Percentiles rank a stretch among this genome's conserved stretches.
Evolutionary conservation across 2,329 filamentous ascomycete species (phyloP).

Genomic region (Coniochaeta sp.): DNA sequence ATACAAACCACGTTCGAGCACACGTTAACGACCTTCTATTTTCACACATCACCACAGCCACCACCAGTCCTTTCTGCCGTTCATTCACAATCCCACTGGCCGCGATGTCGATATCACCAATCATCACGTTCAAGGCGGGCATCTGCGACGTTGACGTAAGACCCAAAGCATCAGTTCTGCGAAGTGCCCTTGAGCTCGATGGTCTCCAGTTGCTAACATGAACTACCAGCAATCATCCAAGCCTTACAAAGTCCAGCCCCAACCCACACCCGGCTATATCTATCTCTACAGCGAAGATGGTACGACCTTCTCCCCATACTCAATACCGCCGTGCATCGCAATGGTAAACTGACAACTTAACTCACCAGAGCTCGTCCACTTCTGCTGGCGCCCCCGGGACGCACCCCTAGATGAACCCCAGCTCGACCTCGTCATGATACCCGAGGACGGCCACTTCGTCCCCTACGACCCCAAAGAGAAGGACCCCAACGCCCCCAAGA

Average conservation of each 20-base stretch:
- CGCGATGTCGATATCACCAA: slow-evolving; percentile 71
- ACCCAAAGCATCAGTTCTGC: background rate
- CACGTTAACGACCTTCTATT: background rate
- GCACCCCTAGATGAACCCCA: slow-evolving; percentile 66
- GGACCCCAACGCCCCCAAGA: slow-evolving; percentile 53
- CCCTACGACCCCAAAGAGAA: slow-evolving; percentile 63
- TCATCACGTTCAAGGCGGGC: slow-evolving; percentile 96
- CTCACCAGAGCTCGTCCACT: slow-evolving; percentile 74
- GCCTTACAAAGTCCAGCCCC: slow-evolving; percentile 67
- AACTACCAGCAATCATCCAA: slow-evolving; percentile 39
- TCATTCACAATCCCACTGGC: background rate
- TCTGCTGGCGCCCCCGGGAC: slow-evolving; percentile 88
- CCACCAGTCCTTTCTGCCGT: background rate
- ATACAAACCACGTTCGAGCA: background rate
- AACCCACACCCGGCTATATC: slow-evolving; percentile 72
- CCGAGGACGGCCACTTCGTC: slow-evolving; percentile 77
- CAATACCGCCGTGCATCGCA: background rate
- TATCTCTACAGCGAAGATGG: slow-evolving; percentile 92
- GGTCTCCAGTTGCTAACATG: slow-evolving; percentile 11
- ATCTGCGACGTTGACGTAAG: slow-evolving; percentile 75
- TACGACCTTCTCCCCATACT: slow-evolving; percentile 13
- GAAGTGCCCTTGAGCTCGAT: slow-evolving; percentile 15
- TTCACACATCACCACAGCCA: too few species aligned
- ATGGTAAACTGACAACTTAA: background rate
- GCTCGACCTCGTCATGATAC: slow-evolving; percentile 89